Conservation (phyloP, 768 basidiomycete genomes). For the Fomitopsis pulvina region DNA sequence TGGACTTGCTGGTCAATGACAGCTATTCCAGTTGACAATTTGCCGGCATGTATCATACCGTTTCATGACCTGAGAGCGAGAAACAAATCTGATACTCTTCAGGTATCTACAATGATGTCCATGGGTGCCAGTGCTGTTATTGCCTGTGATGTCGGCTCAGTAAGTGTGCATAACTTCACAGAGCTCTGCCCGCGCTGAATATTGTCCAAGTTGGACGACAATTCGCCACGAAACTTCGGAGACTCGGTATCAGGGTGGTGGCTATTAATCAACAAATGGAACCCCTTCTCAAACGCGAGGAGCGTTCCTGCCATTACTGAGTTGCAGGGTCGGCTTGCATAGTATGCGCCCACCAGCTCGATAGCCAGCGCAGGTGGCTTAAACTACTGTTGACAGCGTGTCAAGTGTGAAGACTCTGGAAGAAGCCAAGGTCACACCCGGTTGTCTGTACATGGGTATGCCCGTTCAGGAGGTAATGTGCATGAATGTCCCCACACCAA, state of each 20-base stretch:
- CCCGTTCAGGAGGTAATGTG: constrained; percentile 78
- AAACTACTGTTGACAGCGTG: constrained; percentile 46
- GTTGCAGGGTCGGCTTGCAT: constrained; percentile 90
- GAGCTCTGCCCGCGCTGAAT: neutral
- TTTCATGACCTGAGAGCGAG: neutral
- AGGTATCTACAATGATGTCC: constrained; percentile 88
- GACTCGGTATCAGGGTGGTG: constrained; percentile 96
- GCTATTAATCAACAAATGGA: constrained; percentile 89
- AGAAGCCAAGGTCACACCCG: constrained; percentile 86
- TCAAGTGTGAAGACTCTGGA: constrained; percentile 93
- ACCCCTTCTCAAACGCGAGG: constrained; percentile 76
- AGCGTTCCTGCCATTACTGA: constrained; percentile 86
- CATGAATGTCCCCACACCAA: neutral
- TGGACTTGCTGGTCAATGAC: constrained; percentile 7
- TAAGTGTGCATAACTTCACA: constrained; percentile 32
- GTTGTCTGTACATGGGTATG: constrained; percentile 90
- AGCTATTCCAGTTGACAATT: constrained; percentile 63
- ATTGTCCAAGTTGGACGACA: constrained; percentile 73
- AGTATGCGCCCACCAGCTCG: constrained; percentile 45
- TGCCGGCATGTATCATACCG: constrained; percentile 50
- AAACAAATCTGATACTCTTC: constrained; percentile 1
- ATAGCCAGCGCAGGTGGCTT: too few relatives aligned
- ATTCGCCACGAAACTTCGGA: constrained; percentile 89
- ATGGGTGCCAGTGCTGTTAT: constrained; percentile 89
- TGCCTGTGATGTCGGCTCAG: constrained; percentile 89